Evolutionary conservation across 2,329 filamentous ascomycete species (phyloP), one percentile per base, ranked within the genome.

Genomic region (Aspergillus fructus): DNA sequence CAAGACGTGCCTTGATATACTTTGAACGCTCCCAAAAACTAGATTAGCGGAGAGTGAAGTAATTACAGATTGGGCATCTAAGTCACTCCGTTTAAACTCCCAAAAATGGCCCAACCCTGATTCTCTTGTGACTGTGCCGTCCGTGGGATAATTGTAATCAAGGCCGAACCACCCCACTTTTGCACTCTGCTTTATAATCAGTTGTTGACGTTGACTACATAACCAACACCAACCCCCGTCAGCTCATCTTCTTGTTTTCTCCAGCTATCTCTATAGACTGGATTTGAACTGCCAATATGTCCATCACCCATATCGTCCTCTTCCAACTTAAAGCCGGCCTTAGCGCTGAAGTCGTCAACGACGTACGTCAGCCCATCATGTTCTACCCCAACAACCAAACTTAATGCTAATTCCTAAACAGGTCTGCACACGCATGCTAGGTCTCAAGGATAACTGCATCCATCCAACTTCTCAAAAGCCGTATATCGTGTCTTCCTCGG

Each of bases 301-400:
- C 84, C 0, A 79, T 90, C 63, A 77, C 84, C n/a, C 88, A 90
- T 68, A 81, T 90, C 50, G 87, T 90, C 3, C 76, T 89, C 24
- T 87, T 90, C 65, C 79, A 85, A 59, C 89, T 89, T 77, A 86
- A 87, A 66, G 70, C 82, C 0, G 74, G 76, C 0, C 70, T 78
- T 2, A 75, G 76, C 1, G 63, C 77, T 1, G 79, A 80, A 15
- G 76, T 82, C 33, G 75, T 89, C 7, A 76, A 83, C 63, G 79
- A 83, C 64, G 88, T 88, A 73, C 46, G 79, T 73, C 17, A 37
- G 19, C 8, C n/a, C 9, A 30, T 3, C 23, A n/a, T 34, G 30
- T 41, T 15, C 23, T 7, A 37, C 4, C 8, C 27, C 27, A 30
- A 3, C 3, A 30, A 40, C 1, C 17, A 1, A 30, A 33, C 1